Percentiles rank a stretch among this genome's conserved stretches.
phyloP scores from a whole-genome alignment of 768 basidiomycete species.

The Pleurotus pulmonarius region DNA sequence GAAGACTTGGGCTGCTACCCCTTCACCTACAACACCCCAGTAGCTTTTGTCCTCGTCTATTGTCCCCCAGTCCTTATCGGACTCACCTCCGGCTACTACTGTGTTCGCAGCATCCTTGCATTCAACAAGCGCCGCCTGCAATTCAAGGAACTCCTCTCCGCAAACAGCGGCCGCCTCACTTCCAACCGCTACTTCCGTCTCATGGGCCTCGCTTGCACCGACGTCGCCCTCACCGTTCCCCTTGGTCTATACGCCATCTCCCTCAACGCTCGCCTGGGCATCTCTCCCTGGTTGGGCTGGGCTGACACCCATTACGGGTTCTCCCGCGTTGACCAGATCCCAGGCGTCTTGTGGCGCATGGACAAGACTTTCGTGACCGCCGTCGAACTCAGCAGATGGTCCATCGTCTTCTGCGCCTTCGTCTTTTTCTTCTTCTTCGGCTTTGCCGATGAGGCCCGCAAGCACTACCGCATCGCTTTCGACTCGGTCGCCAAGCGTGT shows the following conservation, averaged over 20 bases:
- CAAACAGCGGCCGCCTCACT: slow-evolving; percentile 36
- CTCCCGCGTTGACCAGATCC: slow-evolving; percentile 37
- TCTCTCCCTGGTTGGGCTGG: slow-evolving; percentile 49
- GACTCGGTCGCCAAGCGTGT: slow-evolving; percentile 34
- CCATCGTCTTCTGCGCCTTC: slow-evolving; percentile 41
- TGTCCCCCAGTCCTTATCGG: slow-evolving; percentile 1
- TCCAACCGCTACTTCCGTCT: slow-evolving; percentile 50
- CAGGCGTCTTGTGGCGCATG: slow-evolving; percentile 38
- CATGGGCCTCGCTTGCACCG: slow-evolving; percentile 47
- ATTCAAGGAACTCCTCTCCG: slow-evolving; percentile 38
- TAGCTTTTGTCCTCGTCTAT: neutral
- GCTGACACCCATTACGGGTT: slow-evolving; percentile 46
- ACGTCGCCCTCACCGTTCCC: slow-evolving; percentile 45
- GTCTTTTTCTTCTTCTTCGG: slow-evolving; percentile 70
- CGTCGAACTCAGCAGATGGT: slow-evolving; percentile 48
- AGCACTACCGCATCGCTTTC: slow-evolving; percentile 42
- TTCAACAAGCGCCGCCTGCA: slow-evolving; percentile 38
- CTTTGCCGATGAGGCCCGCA: slow-evolving; percentile 56
- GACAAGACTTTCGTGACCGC: slow-evolving; percentile 15
- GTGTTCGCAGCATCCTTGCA: slow-evolving; percentile 31
- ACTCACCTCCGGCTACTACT: neutral
- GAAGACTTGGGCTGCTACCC: slow-evolving; percentile 59
- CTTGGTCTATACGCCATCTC: slow-evolving; percentile 35
- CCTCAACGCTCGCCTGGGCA: slow-evolving; percentile 25
- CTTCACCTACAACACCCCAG: slow-evolving; percentile 42